These are phyloP conservation scores for Psilocybe cyanescens DNA, from an alignment of 768 basidiomycete species.

Conservation along the genomic window DNA sequence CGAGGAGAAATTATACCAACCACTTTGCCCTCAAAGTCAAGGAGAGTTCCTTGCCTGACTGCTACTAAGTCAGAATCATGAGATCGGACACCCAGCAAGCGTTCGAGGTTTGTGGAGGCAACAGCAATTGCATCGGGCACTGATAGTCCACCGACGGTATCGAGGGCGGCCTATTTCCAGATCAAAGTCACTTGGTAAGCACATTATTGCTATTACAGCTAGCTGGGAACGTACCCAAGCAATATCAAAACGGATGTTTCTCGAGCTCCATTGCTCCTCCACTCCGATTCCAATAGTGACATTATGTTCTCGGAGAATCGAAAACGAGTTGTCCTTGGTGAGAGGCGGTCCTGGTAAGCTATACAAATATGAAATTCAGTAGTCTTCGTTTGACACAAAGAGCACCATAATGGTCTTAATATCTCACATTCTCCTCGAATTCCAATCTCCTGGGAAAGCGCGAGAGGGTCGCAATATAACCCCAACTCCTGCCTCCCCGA, in stretches of 20 bases:
- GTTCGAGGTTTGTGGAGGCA: slow-evolving; percentile 45
- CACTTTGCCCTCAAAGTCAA: slow-evolving; percentile 45
- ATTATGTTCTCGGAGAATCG: slow-evolving; percentile 59
- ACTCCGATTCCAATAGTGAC: slow-evolving; percentile 73
- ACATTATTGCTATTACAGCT: not conserved
- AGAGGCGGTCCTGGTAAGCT: slow-evolving; percentile 49
- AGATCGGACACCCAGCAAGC: slow-evolving; percentile 37
- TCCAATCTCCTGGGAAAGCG: slow-evolving; percentile 74
- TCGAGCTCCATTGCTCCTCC: slow-evolving; percentile 56
- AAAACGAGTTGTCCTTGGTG: slow-evolving; percentile 54
- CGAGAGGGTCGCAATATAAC: slow-evolving; percentile 70
- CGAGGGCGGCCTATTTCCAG: slow-evolving; percentile 21
- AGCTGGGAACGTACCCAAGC: slow-evolving; percentile 62
- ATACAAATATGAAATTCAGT: not conserved
- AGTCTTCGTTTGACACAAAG: not conserved
- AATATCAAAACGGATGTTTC: slow-evolving; percentile 74
- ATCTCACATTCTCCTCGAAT: slow-evolving; percentile 57
- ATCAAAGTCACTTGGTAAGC: not conserved
- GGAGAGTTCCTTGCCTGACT: slow-evolving; percentile 37
- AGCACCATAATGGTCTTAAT: not conserved
- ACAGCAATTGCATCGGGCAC: slow-evolving; percentile 38
- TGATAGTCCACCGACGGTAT: slow-evolving; percentile 27
- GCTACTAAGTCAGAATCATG: slow-evolving; percentile 43
- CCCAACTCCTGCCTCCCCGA: slow-evolving; percentile 69
- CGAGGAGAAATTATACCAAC: slow-evolving; percentile 39